A percentile compares a stretch with the other conserved stretches of the same genome.
Conservation (phyloP, 768 basidiomycete species). For the Hericium alpestre region DNA sequence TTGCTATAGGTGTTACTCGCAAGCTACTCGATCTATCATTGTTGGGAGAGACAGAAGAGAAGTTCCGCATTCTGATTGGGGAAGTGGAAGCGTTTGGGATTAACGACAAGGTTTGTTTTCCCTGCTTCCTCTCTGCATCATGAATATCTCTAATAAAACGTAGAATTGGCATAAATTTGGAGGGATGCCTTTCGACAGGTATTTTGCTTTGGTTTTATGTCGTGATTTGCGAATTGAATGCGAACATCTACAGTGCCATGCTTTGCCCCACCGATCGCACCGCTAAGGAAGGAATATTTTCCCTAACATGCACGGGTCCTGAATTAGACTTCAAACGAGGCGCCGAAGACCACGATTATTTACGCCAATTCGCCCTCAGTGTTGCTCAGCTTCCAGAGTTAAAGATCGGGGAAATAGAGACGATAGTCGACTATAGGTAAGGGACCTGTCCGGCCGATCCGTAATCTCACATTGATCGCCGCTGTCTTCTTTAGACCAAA, state of each 20-base stretch:
- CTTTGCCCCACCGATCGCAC: background rate
- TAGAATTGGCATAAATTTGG: background rate
- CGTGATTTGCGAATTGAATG: too few relatives aligned
- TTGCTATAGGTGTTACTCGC: background rate
- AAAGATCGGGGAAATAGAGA: background rate
- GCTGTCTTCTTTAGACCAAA: slow-evolving; percentile 6
- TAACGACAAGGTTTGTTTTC: background rate
- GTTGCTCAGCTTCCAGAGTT: slow-evolving; percentile 1
- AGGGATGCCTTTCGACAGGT: background rate
- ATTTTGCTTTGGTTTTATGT: too few relatives aligned
- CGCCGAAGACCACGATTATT: background rate
- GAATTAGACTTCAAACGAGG: background rate
- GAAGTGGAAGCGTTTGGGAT: slow-evolving; percentile 1
- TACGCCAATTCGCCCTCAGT: background rate
- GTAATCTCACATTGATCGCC: too few relatives aligned
- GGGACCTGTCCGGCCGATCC: too few relatives aligned
- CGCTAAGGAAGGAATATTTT: background rate
- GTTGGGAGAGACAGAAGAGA: background rate
- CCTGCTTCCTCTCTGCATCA: background rate
- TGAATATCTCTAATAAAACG: too few relatives aligned
- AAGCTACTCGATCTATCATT: background rate
- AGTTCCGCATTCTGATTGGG: background rate
- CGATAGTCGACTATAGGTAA: background rate
- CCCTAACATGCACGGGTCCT: background rate
- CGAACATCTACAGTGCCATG: background rate